Percentiles rank a stretch among this genome's conserved stretches.
phyloP scores from a whole-genome alignment of 108 stramenopile genomes.

The Skeletonema menzelii region DNA sequence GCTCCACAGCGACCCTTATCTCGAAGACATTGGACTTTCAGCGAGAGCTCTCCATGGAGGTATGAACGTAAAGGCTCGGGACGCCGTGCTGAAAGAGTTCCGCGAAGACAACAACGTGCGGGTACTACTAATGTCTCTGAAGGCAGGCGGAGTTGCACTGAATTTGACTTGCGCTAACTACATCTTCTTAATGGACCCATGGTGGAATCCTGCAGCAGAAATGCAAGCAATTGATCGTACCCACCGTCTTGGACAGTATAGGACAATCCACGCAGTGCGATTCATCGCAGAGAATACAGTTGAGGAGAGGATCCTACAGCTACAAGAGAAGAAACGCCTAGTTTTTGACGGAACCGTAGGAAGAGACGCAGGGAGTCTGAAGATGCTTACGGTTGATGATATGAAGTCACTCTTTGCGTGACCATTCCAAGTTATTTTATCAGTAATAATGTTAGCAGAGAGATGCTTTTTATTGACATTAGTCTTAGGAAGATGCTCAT shows the following conservation, averaged over 20 bases:
- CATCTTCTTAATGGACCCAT: slow-evolving; percentile 92
- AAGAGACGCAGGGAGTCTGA: slow-evolving; percentile 81
- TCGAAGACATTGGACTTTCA: slow-evolving; percentile 77
- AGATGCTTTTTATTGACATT: too few relatives aligned
- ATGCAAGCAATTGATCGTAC: slow-evolving; percentile 99
- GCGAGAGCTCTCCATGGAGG: slow-evolving; percentile 87
- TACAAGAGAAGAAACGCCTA: slow-evolving; percentile 96
- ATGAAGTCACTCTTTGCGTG: slow-evolving; percentile 86
- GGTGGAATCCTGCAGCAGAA: slow-evolving; percentile 90
- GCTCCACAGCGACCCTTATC: slow-evolving; percentile 84
- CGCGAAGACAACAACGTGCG: slow-evolving; percentile 82
- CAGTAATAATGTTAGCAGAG: too few relatives aligned
- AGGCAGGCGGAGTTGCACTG: slow-evolving; percentile 96
- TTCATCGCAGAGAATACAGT: slow-evolving; percentile 97
- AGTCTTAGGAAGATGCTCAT: too few relatives aligned
- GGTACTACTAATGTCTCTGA: slow-evolving; percentile 93
- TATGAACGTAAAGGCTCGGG: slow-evolving; percentile 91
- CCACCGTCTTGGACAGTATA: slow-evolving; percentile 95
- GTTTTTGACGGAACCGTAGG: slow-evolving; percentile 98
- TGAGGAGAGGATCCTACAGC: slow-evolving; percentile 95
- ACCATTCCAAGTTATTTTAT: neutral
- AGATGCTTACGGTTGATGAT: slow-evolving; percentile 87
- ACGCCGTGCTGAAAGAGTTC: slow-evolving; percentile 83
- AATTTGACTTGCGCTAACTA: slow-evolving; percentile 94
- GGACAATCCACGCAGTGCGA: slow-evolving; percentile 92